phyloP scores from a whole-genome alignment of 2,329 filamentous ascomycete genomes.

The Leptographium radiaticola region DNA sequence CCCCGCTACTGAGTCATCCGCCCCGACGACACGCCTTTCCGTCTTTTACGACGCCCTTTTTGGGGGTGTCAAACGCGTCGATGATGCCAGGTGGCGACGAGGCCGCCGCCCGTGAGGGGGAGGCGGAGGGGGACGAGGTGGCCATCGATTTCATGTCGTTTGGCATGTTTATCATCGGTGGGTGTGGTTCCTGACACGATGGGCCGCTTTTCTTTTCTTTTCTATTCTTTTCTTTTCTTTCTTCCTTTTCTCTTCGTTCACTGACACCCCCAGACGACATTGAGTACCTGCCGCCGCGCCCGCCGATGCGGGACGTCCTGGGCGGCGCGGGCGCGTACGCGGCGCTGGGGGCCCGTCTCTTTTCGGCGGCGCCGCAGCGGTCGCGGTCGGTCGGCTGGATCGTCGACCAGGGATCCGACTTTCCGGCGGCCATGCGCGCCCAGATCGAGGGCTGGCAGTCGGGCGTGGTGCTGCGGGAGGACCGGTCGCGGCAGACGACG shows the following conservation, averaged over 20 bases:
- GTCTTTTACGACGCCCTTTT: too few relatives aligned
- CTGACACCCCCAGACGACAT: constrained; percentile 60
- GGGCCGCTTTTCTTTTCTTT: too few relatives aligned
- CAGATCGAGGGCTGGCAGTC: constrained; percentile 67
- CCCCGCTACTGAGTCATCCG: too few relatives aligned
- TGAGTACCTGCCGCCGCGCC: constrained; percentile 60
- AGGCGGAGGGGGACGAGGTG: constrained; percentile 33
- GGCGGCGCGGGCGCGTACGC: constrained; percentile 83
- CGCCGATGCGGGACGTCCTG: constrained; percentile 61
- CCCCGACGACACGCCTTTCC: too few relatives aligned
- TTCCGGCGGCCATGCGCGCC: constrained; percentile 51
- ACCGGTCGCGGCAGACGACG: constrained; percentile 61
- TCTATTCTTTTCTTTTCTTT: neutral
- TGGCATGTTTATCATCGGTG: constrained; percentile 65
- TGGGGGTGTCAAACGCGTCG: too few relatives aligned
- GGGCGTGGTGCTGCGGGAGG: constrained; percentile 53
- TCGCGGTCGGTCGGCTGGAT: constrained; percentile 75
- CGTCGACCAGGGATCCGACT: constrained; percentile 80
- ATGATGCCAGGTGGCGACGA: too few relatives aligned
- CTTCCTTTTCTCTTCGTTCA: constrained; percentile 6
- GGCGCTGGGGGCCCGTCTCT: constrained; percentile 76
- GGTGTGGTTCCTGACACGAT: too few relatives aligned
- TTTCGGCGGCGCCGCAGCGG: constrained; percentile 56
- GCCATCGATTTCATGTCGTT: constrained; percentile 59
- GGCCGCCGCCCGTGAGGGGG: neutral